These are phyloP conservation scores for Astrothelium macrocarpum DNA, from an alignment of 495 filamentous ascomycete species.

Conservation along the genomic window DNA sequence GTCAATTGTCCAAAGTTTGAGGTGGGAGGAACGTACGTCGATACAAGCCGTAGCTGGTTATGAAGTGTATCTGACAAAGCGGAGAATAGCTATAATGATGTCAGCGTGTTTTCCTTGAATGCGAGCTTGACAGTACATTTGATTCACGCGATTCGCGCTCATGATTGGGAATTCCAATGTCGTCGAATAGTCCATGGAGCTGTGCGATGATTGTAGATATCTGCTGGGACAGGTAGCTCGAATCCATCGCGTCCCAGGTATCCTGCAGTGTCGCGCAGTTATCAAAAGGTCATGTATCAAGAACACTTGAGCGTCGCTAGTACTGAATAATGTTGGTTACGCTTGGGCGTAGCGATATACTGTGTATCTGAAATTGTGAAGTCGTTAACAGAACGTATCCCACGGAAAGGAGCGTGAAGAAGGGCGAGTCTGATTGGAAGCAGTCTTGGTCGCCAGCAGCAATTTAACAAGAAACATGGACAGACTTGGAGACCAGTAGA, in stretches of 20 bases:
- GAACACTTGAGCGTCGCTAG: not conserved
- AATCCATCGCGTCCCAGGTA: conserved; percentile 55
- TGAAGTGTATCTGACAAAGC: conserved; percentile 80
- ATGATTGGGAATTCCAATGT: conserved; percentile 84
- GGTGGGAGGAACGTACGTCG: conserved; percentile 41
- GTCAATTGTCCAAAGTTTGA: not conserved
- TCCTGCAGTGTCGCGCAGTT: conserved; percentile 13
- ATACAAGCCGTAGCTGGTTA: conserved; percentile 69
- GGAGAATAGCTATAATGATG: conserved; percentile 58
- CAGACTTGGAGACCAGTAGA: not conserved
- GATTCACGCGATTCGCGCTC: conserved; percentile 81
- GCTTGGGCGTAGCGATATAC: not conserved
- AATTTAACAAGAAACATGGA: not conserved
- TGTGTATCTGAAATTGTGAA: not conserved
- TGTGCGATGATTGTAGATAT: conserved; percentile 84
- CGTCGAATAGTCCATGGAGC: conserved; percentile 88
- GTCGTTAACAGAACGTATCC: not conserved
- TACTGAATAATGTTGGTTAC: not conserved
- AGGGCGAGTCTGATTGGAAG: not conserved
- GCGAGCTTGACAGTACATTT: conserved; percentile 48
- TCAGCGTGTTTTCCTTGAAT: conserved; percentile 3
- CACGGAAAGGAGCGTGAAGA: not conserved
- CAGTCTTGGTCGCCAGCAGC: not conserved
- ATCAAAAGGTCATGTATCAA: conserved; percentile 23
- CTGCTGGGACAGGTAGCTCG: conserved; percentile 83